Base-by-base conservation (phyloP, 257 asterid species). In the Ocimum tenuiflorum region DNA sequence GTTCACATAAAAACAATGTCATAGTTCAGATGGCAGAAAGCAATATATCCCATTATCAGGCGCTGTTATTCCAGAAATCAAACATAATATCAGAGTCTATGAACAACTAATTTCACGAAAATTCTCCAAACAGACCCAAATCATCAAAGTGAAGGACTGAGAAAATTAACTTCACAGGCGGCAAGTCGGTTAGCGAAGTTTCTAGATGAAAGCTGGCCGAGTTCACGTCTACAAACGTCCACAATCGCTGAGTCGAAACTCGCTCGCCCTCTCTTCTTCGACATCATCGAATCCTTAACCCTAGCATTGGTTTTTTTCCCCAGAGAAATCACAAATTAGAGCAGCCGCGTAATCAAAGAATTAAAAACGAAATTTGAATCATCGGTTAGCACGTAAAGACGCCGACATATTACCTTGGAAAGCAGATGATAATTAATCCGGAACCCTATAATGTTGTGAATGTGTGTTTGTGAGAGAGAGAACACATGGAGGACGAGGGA, bases 181-280 rank as follows among this genome's bases (percentile, higher is more conserved):
- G 75, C 87, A 31, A 79, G 85, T 13, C 94, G 91, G 55, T 66
- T 83, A 20, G 94, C 78, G 78, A 92, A 92, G 68, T 65, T 86
- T 55, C 89, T 81, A 65, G 87, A 19, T 50, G 91, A 86, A 42
- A 92, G 77, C 41, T 67, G 79, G 42, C 99, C 97, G 49, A 92
- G 72, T 70, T 90, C 96, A 19, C 99, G 91, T 45, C 75, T 81
- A 91, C 94, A 81, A 65, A 89, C 82, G 66, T 87, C 82, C 55
- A 84, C 85, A 22, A 83, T 73, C 58, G 96, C 81, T 41, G 88
- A 67, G 39, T 79, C 80, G 41, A 69, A 47, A 67, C 80, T 69
- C 54, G 76, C 42, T 69, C 78, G 72, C 19, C 73, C 69, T 61
- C 91, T 80, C 80, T 80, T 84, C 50, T 53, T 65, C 81, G 73